Evolutionary conservation across 1,139 yeast genomes (phyloP).

Genomic region (Suhomyces bokatorum): DNA sequence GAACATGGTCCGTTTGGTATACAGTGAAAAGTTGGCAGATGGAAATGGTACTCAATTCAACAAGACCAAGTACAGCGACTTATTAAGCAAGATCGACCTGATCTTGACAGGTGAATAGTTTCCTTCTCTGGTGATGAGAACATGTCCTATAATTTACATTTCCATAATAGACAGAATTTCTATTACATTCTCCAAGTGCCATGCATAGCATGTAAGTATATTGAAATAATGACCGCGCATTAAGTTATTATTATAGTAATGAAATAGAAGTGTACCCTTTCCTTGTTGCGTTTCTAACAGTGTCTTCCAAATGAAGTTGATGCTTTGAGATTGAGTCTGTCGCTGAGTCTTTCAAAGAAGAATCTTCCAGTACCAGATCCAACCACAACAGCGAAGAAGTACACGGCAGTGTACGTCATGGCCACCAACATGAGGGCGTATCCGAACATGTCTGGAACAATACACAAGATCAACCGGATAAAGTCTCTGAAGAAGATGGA

Average conservation of each 20-base stretch:
- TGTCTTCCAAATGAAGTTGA: conserved; percentile 13
- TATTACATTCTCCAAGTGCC: neutral
- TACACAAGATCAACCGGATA: conserved; percentile 54
- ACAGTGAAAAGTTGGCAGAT: conserved; percentile 49
- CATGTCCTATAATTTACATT: no score
- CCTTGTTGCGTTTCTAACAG: neutral
- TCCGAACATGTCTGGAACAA: conserved; percentile 63
- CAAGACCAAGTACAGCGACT: conserved; percentile 41
- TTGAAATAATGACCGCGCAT: neutral
- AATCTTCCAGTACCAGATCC: conserved; percentile 73
- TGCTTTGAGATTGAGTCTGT: conserved; percentile 31
- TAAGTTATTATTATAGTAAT: no score
- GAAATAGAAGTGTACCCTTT: no score
- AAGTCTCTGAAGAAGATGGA: conserved; percentile 48
- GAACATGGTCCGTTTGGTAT: conserved; percentile 46
- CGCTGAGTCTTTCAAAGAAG: conserved; percentile 57
- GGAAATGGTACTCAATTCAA: conserved; percentile 43
- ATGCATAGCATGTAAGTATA: neutral
- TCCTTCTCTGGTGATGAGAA: no score
- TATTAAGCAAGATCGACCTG: conserved; percentile 28
- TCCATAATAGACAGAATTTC: neutral
- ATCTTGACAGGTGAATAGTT: neutral
- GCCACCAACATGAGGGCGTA: conserved; percentile 77
- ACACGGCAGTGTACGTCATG: conserved; percentile 65
- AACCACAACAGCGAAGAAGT: conserved; percentile 69